phyloP scores from a whole-genome alignment of 1,284 basidiomycete species.

The Ustilago sp. region DNA sequence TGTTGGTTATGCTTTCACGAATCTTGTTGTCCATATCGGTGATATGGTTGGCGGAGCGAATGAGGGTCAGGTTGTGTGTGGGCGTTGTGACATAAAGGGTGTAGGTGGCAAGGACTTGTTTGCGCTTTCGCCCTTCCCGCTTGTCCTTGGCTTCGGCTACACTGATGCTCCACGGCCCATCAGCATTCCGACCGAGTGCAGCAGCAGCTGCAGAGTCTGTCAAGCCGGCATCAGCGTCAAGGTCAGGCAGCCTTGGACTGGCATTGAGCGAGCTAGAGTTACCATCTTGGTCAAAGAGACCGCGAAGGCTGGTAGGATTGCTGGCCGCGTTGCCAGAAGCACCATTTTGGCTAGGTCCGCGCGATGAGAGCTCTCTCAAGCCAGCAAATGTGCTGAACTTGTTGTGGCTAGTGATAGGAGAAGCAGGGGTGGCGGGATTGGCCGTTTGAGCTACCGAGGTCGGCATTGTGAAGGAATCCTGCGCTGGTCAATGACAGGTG shows the following conservation, averaged over 20 bases:
- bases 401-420: conserved; percentile 30
- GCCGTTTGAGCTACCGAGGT: conserved; percentile 19
- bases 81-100: conserved; percentile 74
- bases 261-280: conserved; percentile 18
- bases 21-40: conserved; percentile 82
- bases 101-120: conserved; percentile 67
- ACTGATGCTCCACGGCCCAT: conserved; percentile 80
- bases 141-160: conserved; percentile 74
- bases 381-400: conserved; percentile 60
- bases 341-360: conserved; percentile 21
- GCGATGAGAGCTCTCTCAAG: conserved; percentile 36
- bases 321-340: conserved; percentile 19
- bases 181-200: conserved; percentile 56
- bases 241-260: conserved; percentile 21
- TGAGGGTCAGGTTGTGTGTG: conserved; percentile 87
- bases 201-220: conserved; percentile 58
- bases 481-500: background rate
- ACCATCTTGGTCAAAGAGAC: conserved; percentile 49
- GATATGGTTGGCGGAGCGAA: conserved; percentile 79
- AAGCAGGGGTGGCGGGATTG: conserved; percentile 12
- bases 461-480: conserved; percentile 23
- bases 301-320: conserved; percentile 48
- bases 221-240: conserved; percentile 72
- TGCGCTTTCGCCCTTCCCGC: conserved; percentile 48
- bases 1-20: conserved; percentile 31